Percentiles rank a stretch among this genome's conserved stretches.
Conservation (phyloP, 2,329 filamentous ascomycete genomes). For the Colletotrichum neosansevieriae region DNA sequence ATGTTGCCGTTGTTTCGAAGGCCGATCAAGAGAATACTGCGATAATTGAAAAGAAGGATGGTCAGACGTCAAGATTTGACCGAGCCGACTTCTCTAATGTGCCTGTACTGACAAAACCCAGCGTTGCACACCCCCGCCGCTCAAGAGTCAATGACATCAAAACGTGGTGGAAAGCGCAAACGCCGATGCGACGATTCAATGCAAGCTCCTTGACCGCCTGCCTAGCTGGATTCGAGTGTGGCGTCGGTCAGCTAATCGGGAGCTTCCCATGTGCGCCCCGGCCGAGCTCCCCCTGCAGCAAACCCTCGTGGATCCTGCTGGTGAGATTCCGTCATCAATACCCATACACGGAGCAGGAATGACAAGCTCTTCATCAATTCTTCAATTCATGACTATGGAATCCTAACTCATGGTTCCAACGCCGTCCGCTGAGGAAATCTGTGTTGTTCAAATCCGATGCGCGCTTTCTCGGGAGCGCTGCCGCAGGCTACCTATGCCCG, state of each 20-base stretch:
- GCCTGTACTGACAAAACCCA: too few species aligned
- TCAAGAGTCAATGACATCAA: constrained; percentile 19
- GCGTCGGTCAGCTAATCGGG: not conserved
- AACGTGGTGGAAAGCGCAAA: not conserved
- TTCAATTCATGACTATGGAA: constrained; percentile 17
- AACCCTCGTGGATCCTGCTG: not conserved
- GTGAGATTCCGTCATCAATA: not conserved
- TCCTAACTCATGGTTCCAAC: constrained; percentile 30
- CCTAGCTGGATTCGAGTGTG: not conserved
- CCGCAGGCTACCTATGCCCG: not conserved
- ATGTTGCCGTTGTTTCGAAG: constrained; percentile 47
- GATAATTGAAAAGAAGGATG: not conserved
- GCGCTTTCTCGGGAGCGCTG: not conserved
- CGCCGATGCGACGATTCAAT: not conserved
- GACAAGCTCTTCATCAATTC: constrained; percentile 16
- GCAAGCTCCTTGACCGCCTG: not conserved
- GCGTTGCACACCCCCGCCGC: constrained; percentile 4
- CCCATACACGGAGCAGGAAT: not conserved
- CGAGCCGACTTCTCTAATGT: too few species aligned
- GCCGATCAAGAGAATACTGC: not conserved
- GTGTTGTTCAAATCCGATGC: constrained; percentile 8
- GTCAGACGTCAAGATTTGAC: too few species aligned
- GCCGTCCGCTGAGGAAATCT: constrained; percentile 13
- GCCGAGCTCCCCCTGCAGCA: constrained; percentile 21
- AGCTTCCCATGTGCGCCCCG: not conserved